A percentile compares a stretch with the other conserved stretches of the same genome.
phyloP scores from a whole-genome alignment of 805 yeast genomes.

The Candida ponderosae region DNA sequence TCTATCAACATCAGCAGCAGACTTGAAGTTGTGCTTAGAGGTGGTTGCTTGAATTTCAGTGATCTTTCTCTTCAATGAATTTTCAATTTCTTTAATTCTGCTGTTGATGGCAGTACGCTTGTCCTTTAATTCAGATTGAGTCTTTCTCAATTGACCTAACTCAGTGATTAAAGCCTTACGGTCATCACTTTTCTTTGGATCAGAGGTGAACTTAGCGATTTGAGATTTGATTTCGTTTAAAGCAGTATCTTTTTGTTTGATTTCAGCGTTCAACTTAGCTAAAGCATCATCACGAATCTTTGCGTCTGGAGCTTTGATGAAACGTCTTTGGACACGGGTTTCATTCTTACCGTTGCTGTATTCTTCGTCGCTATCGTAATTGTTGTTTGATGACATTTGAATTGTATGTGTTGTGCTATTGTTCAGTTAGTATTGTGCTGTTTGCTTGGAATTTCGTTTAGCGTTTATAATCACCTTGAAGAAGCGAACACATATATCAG shows the following conservation, averaged over 20 bases:
- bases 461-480: too few relatives aligned
- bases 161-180: constrained; percentile 47
- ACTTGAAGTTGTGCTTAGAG: constrained; percentile 62
- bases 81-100: constrained; percentile 66
- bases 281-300: constrained; percentile 52
- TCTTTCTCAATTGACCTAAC: constrained; percentile 36
- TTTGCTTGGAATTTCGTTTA: too few relatives aligned
- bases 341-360: constrained; percentile 7
- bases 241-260: constrained; percentile 53
- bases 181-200: constrained; percentile 38
- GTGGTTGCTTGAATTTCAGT: constrained; percentile 66
- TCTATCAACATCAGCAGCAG: constrained; percentile 59
- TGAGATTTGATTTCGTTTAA: constrained; percentile 45
- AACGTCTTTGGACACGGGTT: constrained; percentile 23
- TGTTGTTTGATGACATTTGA: neutral
- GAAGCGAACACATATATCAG: too few relatives aligned
- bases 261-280: constrained; percentile 47
- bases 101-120: constrained; percentile 42
- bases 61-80: constrained; percentile 64
- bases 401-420: neutral
- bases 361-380: constrained; percentile 5
- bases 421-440: neutral
- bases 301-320: constrained; percentile 71
- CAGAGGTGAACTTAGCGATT: constrained; percentile 44
- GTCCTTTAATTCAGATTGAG: constrained; percentile 38